These are phyloP conservation scores for Exophiala calicioides DNA, from an alignment of 2,329 filamentous ascomycete genomes.

Conservation along the genomic window DNA sequence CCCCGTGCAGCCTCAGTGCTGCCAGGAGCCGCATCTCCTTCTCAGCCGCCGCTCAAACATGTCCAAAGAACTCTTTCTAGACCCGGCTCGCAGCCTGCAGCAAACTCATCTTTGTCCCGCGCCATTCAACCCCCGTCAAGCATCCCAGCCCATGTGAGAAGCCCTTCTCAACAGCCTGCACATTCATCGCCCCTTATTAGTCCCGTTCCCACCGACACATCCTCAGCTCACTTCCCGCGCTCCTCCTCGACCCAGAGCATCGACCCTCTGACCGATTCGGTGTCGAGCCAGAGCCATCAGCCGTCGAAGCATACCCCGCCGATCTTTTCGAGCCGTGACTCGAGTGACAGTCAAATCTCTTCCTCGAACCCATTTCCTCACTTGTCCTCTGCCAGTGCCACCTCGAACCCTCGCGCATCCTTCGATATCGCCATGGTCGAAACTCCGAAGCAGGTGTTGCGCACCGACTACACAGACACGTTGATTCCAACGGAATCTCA, in stretches of 20 bases:
- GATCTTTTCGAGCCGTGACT: conserved; percentile 42
- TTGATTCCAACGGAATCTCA: conserved; percentile 46
- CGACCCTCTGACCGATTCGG: conserved; percentile 51
- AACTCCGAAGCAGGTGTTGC: conserved; percentile 41
- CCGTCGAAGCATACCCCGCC: conserved; percentile 42
- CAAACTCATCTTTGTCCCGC: conserved; percentile 45
- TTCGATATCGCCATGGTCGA: conserved; percentile 50
- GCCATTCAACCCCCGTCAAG: conserved; percentile 32
- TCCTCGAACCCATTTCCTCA: conserved; percentile 18
- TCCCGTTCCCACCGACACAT: conserved; percentile 41
- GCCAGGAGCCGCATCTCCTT: conserved; percentile 37
- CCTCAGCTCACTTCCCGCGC: conserved; percentile 39
- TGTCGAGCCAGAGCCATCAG: conserved; percentile 50
- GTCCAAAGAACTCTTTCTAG: conserved; percentile 40
- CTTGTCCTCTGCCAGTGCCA: conserved; percentile 20
- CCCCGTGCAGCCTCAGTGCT: conserved; percentile 16
- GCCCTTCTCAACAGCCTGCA: conserved; percentile 40
- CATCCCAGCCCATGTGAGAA: conserved; percentile 40
- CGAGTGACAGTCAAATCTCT: conserved; percentile 42
- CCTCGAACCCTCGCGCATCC: conserved; percentile 39
- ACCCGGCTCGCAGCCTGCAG: conserved; percentile 28
- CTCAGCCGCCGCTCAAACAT: conserved; percentile 40
- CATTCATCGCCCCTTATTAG: conserved; percentile 41
- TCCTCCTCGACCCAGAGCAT: conserved; percentile 50
- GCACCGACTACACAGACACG: conserved; percentile 44